Evolutionary conservation across 1,284 basidiomycete genomes (phyloP), one percentile per base, ranked within the genome.

Genomic region (Anthracocystis panici-leucophaei): DNA sequence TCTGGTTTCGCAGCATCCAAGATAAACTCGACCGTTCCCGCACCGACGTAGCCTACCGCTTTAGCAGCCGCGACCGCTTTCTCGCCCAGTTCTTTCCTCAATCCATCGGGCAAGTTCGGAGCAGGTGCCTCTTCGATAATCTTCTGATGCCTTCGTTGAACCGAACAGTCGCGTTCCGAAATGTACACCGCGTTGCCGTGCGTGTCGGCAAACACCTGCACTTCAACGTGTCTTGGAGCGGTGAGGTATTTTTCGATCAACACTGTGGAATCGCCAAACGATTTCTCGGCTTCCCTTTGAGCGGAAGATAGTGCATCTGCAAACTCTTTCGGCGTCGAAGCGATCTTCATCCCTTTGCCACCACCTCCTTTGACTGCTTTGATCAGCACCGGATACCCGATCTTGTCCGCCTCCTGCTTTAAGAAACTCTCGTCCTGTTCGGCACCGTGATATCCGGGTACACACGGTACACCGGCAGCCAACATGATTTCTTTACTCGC

Each of bases 81-180:
- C 50, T 90, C 89, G 50, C 93, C 92, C 66, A 97, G 86, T 77
- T 95, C 92, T 35, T 89, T 89, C 42, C 94, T 89, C 46, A 95
- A 88, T 64, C 91, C 91, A 0, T 89, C 87, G 1, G 91, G 89
- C 29, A 97, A 87, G 3, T 93, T 93, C 3, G 95, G 95, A 4
- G 95, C 95, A 20, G 95, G 95, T 5, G 95, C 94, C 89, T 95
- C 93, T 85, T 95, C 93, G 65, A 95, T 94, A 68, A 95, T 94
- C 89, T 95, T 97, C 87, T 97, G 94, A 82, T 95, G 95, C 66
- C 95, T 88, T 77, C 95, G 88, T 86, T 97, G 95, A 12, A 97
- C 94, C 0, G 93, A 95, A 83, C 95, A 97, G 83, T 97, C 95
- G 51, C 95, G 89, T 86, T 96, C 94, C 91, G 93, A 95, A 31